A percentile compares a stretch with the other conserved stretches of the same genome.
phyloP scores from a whole-genome alignment of 768 basidiomycete species.

The Tephrocybe sp. region DNA sequence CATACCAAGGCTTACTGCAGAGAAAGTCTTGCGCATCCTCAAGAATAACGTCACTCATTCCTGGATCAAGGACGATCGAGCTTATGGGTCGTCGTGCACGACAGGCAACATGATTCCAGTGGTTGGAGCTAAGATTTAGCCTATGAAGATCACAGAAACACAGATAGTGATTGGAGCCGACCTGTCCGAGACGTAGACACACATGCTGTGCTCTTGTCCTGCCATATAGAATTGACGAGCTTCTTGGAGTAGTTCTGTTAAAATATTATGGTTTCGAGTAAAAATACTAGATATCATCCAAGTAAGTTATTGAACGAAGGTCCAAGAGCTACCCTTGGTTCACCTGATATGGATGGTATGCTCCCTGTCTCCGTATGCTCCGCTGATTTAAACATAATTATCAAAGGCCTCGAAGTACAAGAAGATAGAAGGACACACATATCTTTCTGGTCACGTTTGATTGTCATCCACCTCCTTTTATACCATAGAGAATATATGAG shows the following conservation, averaged over 20 bases:
- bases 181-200: slow-evolving; percentile 41
- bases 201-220: slow-evolving; percentile 36
- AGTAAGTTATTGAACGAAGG: background rate
- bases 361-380: slow-evolving; percentile 12
- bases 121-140: slow-evolving; percentile 18
- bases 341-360: slow-evolving; percentile 18
- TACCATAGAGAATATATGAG: slow-evolving; percentile 32
- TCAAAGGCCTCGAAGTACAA: background rate
- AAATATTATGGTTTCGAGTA: slow-evolving; percentile 32
- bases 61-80: slow-evolving; percentile 59
- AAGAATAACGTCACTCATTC: slow-evolving; percentile 53
- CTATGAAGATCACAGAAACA: background rate
- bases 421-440: slow-evolving; percentile 2
- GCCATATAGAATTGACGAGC: slow-evolving; percentile 35
- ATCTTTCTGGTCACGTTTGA: slow-evolving; percentile 13
- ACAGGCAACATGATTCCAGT: slow-evolving; percentile 49
- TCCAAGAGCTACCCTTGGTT: background rate
- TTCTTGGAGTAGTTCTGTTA: slow-evolving; percentile 40
- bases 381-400: background rate
- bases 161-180: slow-evolving; percentile 11
- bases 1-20: slow-evolving; percentile 55
- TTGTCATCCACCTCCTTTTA: slow-evolving; percentile 27
- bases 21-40: slow-evolving; percentile 63
- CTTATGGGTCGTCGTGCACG: slow-evolving; percentile 53
- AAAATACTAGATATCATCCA: slow-evolving; percentile 32